phyloP scores from a whole-genome alignment of 495 filamentous ascomycete species.

The Hypoxylon cercidicola region DNA sequence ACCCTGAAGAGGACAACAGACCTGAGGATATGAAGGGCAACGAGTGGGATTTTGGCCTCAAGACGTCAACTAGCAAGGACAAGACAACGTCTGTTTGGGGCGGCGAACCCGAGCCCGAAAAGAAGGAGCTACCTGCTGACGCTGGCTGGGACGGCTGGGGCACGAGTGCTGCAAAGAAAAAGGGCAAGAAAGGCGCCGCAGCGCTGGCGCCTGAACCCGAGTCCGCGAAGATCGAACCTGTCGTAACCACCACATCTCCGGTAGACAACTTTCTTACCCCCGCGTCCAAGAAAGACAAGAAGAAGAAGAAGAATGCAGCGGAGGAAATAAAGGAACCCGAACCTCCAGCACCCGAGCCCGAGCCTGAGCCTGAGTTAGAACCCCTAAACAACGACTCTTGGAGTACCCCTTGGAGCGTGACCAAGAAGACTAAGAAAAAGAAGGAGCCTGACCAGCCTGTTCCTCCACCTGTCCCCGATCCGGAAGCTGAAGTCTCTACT shows the following conservation, averaged over 20 bases:
- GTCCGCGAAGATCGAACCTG: conserved; percentile 18
- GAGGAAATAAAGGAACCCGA: conserved; percentile 39
- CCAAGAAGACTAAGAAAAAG: conserved; percentile 41
- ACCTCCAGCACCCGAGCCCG: conserved; percentile 29
- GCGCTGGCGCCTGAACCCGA: conserved; percentile 46
- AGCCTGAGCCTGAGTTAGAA: conserved; percentile 33
- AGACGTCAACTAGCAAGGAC: conserved; percentile 43
- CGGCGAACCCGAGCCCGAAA: conserved; percentile 34
- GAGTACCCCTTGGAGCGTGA: not conserved
- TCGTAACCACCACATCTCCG: conserved; percentile 22
- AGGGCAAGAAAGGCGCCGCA: conserved; percentile 42
- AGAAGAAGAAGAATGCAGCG: conserved; percentile 31
- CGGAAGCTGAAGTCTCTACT: conserved; percentile 37
- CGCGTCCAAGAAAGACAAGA: conserved; percentile 42
- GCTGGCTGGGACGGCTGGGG: conserved; percentile 46
- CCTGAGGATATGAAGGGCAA: conserved; percentile 44
- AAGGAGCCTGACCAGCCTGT: conserved; percentile 41
- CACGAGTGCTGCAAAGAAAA: conserved; percentile 41
- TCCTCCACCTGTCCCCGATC: conserved; percentile 8
- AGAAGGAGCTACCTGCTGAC: conserved; percentile 40
- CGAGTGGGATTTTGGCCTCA: not conserved
- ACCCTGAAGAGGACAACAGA: conserved; percentile 43
- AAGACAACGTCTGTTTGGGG: conserved; percentile 47
- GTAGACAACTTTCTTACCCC: conserved; percentile 51
- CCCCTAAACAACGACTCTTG: conserved; percentile 31